Base-by-base conservation (phyloP, 2,329 filamentous ascomycete genomes). In the Fusarium xyrophilum region DNA sequence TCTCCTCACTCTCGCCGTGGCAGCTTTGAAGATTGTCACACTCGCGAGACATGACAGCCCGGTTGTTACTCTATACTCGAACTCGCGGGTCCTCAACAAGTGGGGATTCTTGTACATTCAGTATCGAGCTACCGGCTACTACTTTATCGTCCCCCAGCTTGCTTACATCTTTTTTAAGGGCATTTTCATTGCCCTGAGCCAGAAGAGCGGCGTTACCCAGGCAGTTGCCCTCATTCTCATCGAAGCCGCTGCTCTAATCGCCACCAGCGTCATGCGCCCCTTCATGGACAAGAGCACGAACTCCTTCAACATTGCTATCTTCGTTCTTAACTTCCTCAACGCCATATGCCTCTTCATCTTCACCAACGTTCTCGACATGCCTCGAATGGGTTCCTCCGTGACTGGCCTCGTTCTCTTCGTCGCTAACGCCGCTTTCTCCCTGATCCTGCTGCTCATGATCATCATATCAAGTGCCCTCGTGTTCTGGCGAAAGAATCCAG, bases 271-370 rank as follows among this genome's bases (percentile, higher is more conserved):
- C 44, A 82, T 97, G 71, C 89, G 92, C 53, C 94, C 94, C 13
- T 97, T 93, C 89, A 98, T 98, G 94, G 94, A 97, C 84, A 97
- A 97, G 88, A 95, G 93, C 82, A 97, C 93, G 59, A 98, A 97
- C 79, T 89, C 90, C 42, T 96, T 97, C 85, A 97, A 97, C 82
- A 97, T 97, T 75, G 88, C 93, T 65, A 97, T 97, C 73, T 91
- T 89, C 65, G 90, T 89, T 40, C 84, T 97, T 79, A 97, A 97
- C 83, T 97, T 97, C 79, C 78, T 97, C 75, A 97, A 96, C 80
- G 87, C 91, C 60, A 89, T 97, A 77, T 96, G 96, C 82, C 83
- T 97, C 27, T 84, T 98, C 60, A 88, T 97, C 72, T 97, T 97
- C 82, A 93, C 92, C 25, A 86, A 91, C 61, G 88, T 97, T 44